These are phyloP conservation scores for Solanum appendiculatum DNA, from an alignment of 257 asterid genomes.

Conservation along the genomic window DNA sequence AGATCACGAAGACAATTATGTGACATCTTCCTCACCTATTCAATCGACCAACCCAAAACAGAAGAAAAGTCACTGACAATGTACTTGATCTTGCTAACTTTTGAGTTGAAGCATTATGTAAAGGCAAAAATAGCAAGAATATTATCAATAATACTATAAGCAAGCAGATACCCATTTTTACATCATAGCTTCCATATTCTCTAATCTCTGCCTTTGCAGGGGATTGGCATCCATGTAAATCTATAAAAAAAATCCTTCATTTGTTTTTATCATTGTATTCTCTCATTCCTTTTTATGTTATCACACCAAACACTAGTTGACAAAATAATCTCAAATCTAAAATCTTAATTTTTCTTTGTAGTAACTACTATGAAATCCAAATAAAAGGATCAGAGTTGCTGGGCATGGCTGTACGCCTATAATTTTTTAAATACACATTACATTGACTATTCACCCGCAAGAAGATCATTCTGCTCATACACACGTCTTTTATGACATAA, in stretches of 20 bases:
- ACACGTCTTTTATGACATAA: neutral
- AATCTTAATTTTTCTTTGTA: neutral
- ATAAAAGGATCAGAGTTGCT: neutral
- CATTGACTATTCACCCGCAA: neutral
- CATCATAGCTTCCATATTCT: neutral
- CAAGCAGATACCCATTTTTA: neutral
- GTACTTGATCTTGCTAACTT: neutral
- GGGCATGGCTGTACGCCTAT: neutral
- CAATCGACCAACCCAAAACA: conserved; percentile 4
- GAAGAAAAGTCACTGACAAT: neutral
- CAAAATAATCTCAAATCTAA: neutral
- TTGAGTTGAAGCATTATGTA: neutral
- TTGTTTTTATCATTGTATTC: neutral
- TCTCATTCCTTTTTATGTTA: neutral
- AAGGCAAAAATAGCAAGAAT: neutral
- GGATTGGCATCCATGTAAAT: neutral
- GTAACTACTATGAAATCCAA: neutral
- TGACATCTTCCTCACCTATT: conserved; percentile 65
- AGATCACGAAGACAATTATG: conserved; percentile 54
- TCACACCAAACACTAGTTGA: neutral
- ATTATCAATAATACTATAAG: neutral
- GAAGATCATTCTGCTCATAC: neutral
- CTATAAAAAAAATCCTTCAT: neutral
- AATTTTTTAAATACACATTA: neutral
- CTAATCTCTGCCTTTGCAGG: neutral